Evolutionary conservation across 2,329 filamentous ascomycete genomes (phyloP).

Genomic region (Sporothrix brunneoviolacea): DNA sequence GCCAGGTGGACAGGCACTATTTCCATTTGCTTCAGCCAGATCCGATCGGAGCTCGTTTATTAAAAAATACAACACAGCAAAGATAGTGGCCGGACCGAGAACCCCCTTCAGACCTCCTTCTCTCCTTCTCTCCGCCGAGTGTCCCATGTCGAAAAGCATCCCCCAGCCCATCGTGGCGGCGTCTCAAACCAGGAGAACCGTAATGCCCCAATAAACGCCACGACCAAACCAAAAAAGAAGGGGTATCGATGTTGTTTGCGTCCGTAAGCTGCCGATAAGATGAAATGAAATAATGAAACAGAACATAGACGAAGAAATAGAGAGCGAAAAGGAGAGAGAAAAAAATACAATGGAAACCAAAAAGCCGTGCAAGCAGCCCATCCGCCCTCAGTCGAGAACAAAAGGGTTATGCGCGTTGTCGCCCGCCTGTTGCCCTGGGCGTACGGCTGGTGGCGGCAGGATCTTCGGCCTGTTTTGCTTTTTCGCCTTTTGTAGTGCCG

Average conservation of each 20-base stretch:
- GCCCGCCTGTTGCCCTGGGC: background rate
- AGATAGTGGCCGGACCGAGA: too few species aligned
- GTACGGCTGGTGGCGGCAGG: slow-evolving; percentile 1
- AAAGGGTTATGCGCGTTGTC: slow-evolving; percentile 8
- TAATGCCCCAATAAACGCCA: background rate
- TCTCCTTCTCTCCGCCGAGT: too few species aligned
- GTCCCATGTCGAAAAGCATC: too few species aligned
- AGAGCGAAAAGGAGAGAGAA: background rate
- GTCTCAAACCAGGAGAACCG: too few species aligned
- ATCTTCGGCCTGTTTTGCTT: background rate
- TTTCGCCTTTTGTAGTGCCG: background rate
- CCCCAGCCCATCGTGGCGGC: too few species aligned
- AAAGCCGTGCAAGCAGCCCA: background rate
- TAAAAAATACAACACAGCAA: too few species aligned
- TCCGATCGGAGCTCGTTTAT: too few species aligned
- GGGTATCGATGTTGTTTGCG: background rate
- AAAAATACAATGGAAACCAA: background rate
- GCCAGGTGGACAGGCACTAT: background rate
- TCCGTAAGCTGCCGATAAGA: too few species aligned
- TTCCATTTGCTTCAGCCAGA: too few species aligned
- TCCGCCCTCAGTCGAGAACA: slow-evolving; percentile 10
- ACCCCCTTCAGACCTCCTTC: too few species aligned
- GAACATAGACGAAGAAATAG: background rate
- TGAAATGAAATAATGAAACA: background rate
- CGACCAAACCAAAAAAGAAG: background rate